Conservation (phyloP, 139 green algal genomes). For the Raphidocelis subcapitata region DNA sequence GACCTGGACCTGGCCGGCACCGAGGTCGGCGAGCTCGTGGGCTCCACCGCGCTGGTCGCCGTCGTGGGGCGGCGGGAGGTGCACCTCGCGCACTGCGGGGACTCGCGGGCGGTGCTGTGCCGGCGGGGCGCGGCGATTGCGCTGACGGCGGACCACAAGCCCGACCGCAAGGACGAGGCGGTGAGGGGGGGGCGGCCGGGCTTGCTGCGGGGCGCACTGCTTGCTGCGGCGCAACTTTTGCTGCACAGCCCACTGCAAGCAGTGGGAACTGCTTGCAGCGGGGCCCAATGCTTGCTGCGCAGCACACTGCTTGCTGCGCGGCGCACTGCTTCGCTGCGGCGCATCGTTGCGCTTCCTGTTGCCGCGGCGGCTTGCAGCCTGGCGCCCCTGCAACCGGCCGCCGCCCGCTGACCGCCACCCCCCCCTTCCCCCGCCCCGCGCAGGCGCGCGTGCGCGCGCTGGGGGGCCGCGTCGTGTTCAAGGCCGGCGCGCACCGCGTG, state of each 20-base stretch:
- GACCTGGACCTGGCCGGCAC: slow-evolving; percentile 46
- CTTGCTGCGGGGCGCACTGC: background rate
- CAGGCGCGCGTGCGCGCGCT: slow-evolving; percentile 47
- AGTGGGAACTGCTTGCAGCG: too few relatives aligned
- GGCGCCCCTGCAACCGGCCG: background rate
- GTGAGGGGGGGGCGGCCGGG: background rate
- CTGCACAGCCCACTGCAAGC: background rate
- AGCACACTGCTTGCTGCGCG: too few relatives aligned
- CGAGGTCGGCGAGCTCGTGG: slow-evolving; percentile 41
- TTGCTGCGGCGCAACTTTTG: background rate
- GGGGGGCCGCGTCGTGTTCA: slow-evolving; percentile 62
- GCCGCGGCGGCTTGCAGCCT: background rate
- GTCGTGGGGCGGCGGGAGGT: slow-evolving; percentile 15
- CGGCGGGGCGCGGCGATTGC: slow-evolving; percentile 35
- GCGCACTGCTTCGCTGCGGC: too few relatives aligned
- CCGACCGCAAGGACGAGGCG: slow-evolving; percentile 65
- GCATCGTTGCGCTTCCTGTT: too few relatives aligned
- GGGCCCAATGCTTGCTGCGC: too few relatives aligned
- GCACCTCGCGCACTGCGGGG: slow-evolving; percentile 44
- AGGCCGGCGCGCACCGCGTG: slow-evolving; percentile 53
- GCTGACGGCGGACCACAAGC: slow-evolving; percentile 61
- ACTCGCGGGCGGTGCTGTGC: slow-evolving; percentile 54
- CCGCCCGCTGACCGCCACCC: background rate
- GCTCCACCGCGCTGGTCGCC: slow-evolving; percentile 39
- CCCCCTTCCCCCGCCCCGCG: background rate